phyloP scores from a whole-genome alignment of 192 early-diverging fungal species.

The Rhizoclosmatium globosum region DNA sequence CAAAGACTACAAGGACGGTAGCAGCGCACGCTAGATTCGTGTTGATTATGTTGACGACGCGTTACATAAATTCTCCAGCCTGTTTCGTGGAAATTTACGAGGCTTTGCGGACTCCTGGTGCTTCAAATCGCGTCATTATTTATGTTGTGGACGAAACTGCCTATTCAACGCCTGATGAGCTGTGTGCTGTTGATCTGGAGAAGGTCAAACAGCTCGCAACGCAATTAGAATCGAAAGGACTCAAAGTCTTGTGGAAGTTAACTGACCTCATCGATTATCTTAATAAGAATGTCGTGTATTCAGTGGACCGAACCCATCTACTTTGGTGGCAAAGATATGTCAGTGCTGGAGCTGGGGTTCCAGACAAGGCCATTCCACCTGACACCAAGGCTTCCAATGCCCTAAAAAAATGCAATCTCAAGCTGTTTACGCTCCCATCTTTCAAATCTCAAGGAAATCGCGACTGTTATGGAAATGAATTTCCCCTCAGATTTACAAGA shows the following conservation, averaged over 20 bases:
- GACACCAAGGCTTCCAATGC: not conserved
- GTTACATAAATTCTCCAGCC: not conserved
- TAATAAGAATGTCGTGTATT: conserved; percentile 8
- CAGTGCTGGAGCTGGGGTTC: not conserved
- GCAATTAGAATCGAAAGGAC: not conserved
- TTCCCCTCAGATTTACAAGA: conserved; percentile 13
- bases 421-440: conserved; percentile 1
- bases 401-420: conserved; percentile 11
- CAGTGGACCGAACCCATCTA: conserved; percentile 11
- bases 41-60: conserved; percentile 7
- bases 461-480: not conserved
- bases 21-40: conserved; percentile 19
- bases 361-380: not conserved
- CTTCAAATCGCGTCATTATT: conserved; percentile 2
- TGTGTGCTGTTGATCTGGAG: not conserved
- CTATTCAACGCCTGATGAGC: not conserved
- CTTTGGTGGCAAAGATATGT: conserved; percentile 26
- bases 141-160: not conserved
- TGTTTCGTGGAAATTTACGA: conserved; percentile 20
- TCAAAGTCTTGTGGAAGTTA: not conserved
- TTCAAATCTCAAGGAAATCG: not conserved
- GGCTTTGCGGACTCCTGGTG: conserved; percentile 2
- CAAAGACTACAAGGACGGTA: conserved; percentile 19
- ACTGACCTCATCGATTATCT: conserved; percentile 10
- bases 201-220: not conserved